Evolutionary conservation across 2,329 filamentous ascomycete species (phyloP).

Genomic region (Venturiaceae sp.): DNA sequence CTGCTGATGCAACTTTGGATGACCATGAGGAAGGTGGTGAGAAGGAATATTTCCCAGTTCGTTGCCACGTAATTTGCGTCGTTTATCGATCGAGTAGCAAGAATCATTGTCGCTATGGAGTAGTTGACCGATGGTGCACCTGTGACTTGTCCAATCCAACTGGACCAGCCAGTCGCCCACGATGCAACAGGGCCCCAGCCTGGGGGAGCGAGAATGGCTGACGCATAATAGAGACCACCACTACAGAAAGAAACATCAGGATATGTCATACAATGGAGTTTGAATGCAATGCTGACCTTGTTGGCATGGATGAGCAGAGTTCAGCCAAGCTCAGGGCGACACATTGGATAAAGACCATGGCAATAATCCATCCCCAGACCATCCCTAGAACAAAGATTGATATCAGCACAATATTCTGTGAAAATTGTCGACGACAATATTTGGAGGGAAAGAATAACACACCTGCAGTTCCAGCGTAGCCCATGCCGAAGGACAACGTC

Average conservation of each 20-base stretch:
- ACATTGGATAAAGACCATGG: conserved; percentile 62
- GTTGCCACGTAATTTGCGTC: conserved; percentile 56
- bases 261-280: too few species aligned
- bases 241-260: too few species aligned
- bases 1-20: conserved; percentile 58
- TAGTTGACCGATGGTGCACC: conserved; percentile 59
- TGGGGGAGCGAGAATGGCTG: conserved; percentile 58
- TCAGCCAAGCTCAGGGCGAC: conserved; percentile 59
- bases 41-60: conserved; percentile 57
- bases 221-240: conserved; percentile 65
- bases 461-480: conserved; percentile 34
- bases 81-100: conserved; percentile 59
- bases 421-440: too few species aligned
- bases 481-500: conserved; percentile 61
- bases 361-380: conserved; percentile 69
- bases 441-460: too few species aligned
- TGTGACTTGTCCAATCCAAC: conserved; percentile 59
- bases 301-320: conserved; percentile 64
- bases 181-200: conserved; percentile 58
- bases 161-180: conserved; percentile 61
- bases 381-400: conserved; percentile 39
- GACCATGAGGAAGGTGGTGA: conserved; percentile 58
- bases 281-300: too few species aligned
- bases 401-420: not conserved
- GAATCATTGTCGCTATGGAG: conserved; percentile 58